Evolutionary conservation across 441 rosid species (phyloP), one percentile per base, ranked within the genome.

Genomic region (Jatropha podagrica): DNA sequence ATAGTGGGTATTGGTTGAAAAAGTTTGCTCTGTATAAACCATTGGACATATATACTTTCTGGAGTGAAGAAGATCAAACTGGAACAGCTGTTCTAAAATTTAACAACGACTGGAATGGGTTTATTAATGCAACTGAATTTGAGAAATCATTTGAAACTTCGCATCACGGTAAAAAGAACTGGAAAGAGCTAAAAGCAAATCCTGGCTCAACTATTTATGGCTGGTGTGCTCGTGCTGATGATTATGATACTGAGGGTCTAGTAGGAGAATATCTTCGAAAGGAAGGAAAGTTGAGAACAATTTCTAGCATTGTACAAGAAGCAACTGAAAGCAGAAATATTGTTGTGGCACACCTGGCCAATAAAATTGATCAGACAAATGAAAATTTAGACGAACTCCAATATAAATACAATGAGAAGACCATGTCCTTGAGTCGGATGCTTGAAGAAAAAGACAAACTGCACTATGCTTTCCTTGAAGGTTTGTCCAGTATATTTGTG

Each of bases 201-300:
- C 86, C 85, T 37, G 89, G 78, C 37, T 71, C 86, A 15, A 73
- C 77, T 52, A 80, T 78, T 42, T 95, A 87, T 80, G 98, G 92
- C 4, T 95, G 98, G 98, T 80, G 84, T 84, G 98, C 96, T 13
- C 91, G 90, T 41, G 88, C 84, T 5, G 95, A 87, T 72, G 99
- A 93, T 73, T 83, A 82, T 68, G 37, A 83, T 37, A 68, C 83
- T 6, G 83, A 82, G 60, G 96, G 96, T 41, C 84, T 75, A 27
- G 63, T 95, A n/a, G 94, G 97, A 20, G 93, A 87, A 71, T 86
- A 88, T 79, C 85, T 95, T 67, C 89, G 90, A 5, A 82, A 65
- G 37, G 84, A 77, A 69, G 97, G 96, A 58, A 82, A 78, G 70
- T 76, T 95, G 76, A 84, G 59, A 77, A 91, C 91, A 49, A 72